These are phyloP conservation scores for Neonectria sp. DNA, from an alignment of 2,329 filamentous ascomycete genomes.

Conservation along the genomic window DNA sequence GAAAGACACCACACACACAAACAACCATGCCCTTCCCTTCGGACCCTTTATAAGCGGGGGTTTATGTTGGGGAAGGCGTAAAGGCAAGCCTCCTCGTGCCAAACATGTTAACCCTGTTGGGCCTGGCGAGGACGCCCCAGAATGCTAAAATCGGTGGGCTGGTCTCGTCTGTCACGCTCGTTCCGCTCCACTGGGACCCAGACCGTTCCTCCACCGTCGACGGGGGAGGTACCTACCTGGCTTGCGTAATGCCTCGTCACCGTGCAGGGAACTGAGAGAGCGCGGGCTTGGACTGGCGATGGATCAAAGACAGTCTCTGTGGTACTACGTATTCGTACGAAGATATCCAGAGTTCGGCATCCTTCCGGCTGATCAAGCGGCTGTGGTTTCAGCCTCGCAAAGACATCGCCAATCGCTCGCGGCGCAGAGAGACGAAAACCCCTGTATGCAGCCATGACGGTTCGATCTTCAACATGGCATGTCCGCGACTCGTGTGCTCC, in stretches of 20 bases:
- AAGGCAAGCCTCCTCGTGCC: neutral
- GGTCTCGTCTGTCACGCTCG: conserved; percentile 20
- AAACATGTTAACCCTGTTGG: conserved; percentile 4
- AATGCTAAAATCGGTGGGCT: conserved; percentile 21
- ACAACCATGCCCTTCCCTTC: neutral
- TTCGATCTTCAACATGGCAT: neutral
- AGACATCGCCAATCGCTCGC: conserved; percentile 9
- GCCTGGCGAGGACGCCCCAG: conserved; percentile 12
- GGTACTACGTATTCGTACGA: neutral
- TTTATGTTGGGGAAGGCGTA: conserved; percentile 8
- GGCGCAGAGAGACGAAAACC: neutral
- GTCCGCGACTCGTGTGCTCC: conserved; percentile 17
- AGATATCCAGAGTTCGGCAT: neutral
- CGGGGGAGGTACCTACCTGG: conserved; percentile 18
- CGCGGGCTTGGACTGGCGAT: neutral
- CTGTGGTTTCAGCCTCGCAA: conserved; percentile 17
- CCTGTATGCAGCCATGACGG: conserved; percentile 7
- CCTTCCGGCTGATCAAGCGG: conserved; percentile 1
- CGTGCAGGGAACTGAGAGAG: neutral
- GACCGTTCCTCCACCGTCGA: conserved; percentile 39
- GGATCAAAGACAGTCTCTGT: conserved; percentile 7
- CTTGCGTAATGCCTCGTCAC: conserved; percentile 42
- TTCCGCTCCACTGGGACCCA: conserved; percentile 42
- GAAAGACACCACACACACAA: neutral
- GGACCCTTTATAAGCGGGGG: conserved; percentile 5